Base-by-base conservation (phyloP, 148 eudicot species). In the Rhododendron vialii region DNA sequence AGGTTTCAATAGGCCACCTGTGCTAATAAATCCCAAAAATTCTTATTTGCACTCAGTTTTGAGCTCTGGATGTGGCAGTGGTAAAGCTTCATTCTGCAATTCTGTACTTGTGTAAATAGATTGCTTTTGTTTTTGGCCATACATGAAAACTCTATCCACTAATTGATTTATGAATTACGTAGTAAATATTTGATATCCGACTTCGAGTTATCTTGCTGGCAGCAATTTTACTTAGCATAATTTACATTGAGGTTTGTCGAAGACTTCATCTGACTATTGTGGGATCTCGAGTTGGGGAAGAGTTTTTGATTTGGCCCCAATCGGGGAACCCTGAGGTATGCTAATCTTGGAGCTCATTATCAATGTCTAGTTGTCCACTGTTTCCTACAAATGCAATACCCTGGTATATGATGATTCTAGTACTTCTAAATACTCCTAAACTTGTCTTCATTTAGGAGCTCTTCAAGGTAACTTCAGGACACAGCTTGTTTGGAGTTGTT, bases 221-320 rank as follows among this genome's bases (percentile, higher is more conserved):
- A 96, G 99, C 96, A 85, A 91, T 95, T 91, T 88, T 96, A 87
- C 92, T 96, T 88, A 95, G 96, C 88, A 90, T 95, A 71, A 95
- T 96, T 67, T 96, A 96, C 76, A 92, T 95, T 85, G 99, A 96
- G 86, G 95, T 96, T 88, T 95, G 99, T 88, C 96, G 89, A 86
- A 94, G 98, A 91, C 99, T 96, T 88, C 95, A 96, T 88, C 90
- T 96, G 89, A 94, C 93, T 61, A 92, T 96, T 86, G 89, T 96
- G 84, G 99, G 99, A 88, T 95, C 99, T 90, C 93, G 94, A 87
- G 98, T 96, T 84, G 99, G 98, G 86, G 96, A 95, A 89, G 98
- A 96, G 82, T 96, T 94, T 89, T 87, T 96, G 89, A 96, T 96
- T 90, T 96, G 99, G 99, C 99, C 99, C 87, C 94, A 88, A 84